Evolutionary conservation across 257 asterid genomes (phyloP).

Genomic region (Solanum tacnaense): DNA sequence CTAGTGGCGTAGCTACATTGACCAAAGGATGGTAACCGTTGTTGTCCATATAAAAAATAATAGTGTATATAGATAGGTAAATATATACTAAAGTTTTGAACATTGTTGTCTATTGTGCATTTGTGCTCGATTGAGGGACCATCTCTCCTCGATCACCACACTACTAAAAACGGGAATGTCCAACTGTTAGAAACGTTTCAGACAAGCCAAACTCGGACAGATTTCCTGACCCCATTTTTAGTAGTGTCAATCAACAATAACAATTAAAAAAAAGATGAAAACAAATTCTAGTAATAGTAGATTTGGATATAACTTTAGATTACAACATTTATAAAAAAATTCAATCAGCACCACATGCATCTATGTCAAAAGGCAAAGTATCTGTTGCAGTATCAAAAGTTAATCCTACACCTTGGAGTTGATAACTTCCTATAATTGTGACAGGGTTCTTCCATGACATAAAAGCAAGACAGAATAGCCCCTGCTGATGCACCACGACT

Average conservation of each 20-base stretch:
- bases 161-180: no score
- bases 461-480: not conserved
- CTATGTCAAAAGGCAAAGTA: not conserved
- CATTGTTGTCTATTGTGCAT: no score
- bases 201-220: no score
- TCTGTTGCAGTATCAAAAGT: not conserved
- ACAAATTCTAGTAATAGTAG: not conserved
- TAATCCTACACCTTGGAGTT: not conserved
- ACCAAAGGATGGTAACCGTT: no score
- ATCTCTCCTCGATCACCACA: no score
- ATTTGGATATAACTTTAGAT: not conserved
- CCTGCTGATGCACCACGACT: not conserved
- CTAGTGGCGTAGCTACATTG: not conserved
- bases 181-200: no score
- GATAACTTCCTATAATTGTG: not conserved
- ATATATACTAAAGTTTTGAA: not conserved
- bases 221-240: no score
- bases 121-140: no score
- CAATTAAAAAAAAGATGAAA: not conserved
- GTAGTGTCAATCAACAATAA: no score
- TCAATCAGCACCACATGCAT: not conserved
- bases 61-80: no score
- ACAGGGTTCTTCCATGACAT: fast-evolving
- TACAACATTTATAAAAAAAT: not conserved
- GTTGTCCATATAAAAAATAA: no score